Percentiles rank a stretch among this genome's conserved stretches.
Conservation (phyloP, 2,329 filamentous ascomycete species). For the Arthrobotrys megalospora region DNA sequence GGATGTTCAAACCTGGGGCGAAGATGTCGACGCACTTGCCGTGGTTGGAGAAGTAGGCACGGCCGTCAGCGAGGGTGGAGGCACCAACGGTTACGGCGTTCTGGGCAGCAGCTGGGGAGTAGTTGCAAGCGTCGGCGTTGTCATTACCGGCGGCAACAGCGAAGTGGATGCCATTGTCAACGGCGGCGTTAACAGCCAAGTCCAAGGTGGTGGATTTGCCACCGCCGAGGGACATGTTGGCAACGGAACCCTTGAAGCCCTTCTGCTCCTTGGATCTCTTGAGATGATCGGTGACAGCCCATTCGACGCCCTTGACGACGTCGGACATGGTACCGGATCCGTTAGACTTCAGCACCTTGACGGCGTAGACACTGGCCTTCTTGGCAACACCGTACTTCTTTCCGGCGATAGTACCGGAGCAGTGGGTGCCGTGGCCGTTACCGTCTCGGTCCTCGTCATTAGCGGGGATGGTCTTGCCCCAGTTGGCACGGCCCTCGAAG, state of each 20-base stretch:
- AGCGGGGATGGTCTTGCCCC: constrained; percentile 94
- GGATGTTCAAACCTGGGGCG: constrained; percentile 94
- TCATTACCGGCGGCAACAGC: constrained; percentile 98
- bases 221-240: constrained; percentile 99
- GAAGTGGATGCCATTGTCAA: constrained; percentile 89
- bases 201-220: constrained; percentile 96
- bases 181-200: constrained; percentile 68
- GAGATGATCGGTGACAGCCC: constrained; percentile 84
- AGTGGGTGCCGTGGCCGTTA: constrained; percentile 99
- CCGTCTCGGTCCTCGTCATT: constrained; percentile 91
- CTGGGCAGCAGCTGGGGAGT: constrained; percentile 92
- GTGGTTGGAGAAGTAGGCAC: constrained; percentile 99
- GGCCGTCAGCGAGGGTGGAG: constrained; percentile 91
- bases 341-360: constrained; percentile 98
- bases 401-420: constrained; percentile 96
- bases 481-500: constrained; percentile 94
- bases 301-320: constrained; percentile 98
- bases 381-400: constrained; percentile 99
- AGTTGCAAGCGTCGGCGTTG: constrained; percentile 99
- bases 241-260: constrained; percentile 98
- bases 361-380: constrained; percentile 95
- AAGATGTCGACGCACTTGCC: constrained; percentile 91
- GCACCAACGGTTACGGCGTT: constrained; percentile 97
- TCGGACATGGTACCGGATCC: constrained; percentile 99
- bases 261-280: constrained; percentile 91